phyloP scores from a whole-genome alignment of 495 filamentous ascomycete genomes.

The Annulohypoxylon bovei region DNA sequence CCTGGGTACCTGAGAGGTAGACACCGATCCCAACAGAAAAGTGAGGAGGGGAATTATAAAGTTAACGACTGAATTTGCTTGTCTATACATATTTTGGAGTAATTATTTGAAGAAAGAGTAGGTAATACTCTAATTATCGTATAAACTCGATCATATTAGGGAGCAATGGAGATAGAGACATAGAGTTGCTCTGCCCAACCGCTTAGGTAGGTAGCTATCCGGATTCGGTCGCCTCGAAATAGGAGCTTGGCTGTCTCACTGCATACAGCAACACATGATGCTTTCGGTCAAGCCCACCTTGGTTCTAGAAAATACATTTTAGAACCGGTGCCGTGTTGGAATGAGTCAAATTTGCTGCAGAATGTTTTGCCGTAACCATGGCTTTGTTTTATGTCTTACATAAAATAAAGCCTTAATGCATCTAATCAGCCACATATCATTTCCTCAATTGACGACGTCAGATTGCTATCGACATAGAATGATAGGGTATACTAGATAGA shows the following conservation, averaged over 20 bases:
- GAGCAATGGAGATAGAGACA: no score
- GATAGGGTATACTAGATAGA: no score
- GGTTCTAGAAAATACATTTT: slow-evolving; percentile 5
- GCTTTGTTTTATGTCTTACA: background rate
- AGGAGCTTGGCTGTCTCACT: slow-evolving; percentile 19
- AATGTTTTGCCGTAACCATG: slow-evolving; percentile 8
- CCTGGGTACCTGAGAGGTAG: background rate
- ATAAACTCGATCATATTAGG: background rate
- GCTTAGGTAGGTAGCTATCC: slow-evolving; percentile 2
- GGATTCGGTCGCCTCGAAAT: slow-evolving; percentile 32
- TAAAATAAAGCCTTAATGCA: background rate
- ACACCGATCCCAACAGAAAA: background rate
- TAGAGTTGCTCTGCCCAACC: background rate
- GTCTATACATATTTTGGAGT: background rate
- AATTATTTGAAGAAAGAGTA: background rate
- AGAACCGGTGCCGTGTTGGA: background rate
- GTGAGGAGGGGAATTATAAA: background rate
- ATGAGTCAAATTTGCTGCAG: slow-evolving; percentile 16
- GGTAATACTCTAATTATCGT: background rate
- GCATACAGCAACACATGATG: slow-evolving; percentile 12
- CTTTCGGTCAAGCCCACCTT: slow-evolving; percentile 2
- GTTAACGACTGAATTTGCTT: background rate
- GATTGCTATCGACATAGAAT: no score
- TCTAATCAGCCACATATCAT: background rate
- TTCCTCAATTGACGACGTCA: background rate